phyloP scores from a whole-genome alignment of 2,329 filamentous ascomycete species.

The Nothophaeocryptopus gaeumannii region DNA sequence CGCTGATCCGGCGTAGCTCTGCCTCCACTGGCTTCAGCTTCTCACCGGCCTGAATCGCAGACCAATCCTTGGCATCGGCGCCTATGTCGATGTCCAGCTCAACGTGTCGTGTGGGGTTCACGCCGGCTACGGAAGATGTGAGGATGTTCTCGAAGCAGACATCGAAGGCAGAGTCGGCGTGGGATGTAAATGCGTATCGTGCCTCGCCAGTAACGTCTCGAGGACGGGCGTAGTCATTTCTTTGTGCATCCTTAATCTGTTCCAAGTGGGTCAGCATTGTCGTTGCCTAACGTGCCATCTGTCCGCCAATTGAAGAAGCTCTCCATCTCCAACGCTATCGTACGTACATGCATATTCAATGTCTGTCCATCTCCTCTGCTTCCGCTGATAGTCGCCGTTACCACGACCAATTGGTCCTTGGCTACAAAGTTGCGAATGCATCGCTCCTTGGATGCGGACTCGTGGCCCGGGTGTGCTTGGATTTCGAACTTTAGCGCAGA shows the following conservation, averaged over 20 bases:
- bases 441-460: constrained; percentile 67
- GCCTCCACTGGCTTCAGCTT: constrained; percentile 97
- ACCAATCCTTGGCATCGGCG: constrained; percentile 97
- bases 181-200: constrained; percentile 89
- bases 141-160: constrained; percentile 92
- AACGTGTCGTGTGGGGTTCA: constrained; percentile 64
- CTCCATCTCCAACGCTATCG: too few relatives aligned
- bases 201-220: constrained; percentile 90
- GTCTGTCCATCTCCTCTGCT: constrained; percentile 84
- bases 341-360: constrained; percentile 86
- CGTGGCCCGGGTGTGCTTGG: constrained; percentile 62
- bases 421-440: constrained; percentile 96
- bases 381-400: constrained; percentile 86
- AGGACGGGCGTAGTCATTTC: constrained; percentile 91
- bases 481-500: constrained; percentile 92
- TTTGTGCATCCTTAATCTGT: constrained; percentile 90
- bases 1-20: constrained; percentile 87
- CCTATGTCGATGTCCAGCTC: constrained; percentile 96
- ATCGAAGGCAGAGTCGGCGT: constrained; percentile 88
- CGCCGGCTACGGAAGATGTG: constrained; percentile 46
- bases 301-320: too few relatives aligned
- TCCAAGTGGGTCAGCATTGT: not conserved
- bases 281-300: not conserved
- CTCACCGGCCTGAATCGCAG: constrained; percentile 89
- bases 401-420: constrained; percentile 89